Base-by-base conservation (phyloP, 768 basidiomycete species). In the Galerina sulciceps region DNA sequence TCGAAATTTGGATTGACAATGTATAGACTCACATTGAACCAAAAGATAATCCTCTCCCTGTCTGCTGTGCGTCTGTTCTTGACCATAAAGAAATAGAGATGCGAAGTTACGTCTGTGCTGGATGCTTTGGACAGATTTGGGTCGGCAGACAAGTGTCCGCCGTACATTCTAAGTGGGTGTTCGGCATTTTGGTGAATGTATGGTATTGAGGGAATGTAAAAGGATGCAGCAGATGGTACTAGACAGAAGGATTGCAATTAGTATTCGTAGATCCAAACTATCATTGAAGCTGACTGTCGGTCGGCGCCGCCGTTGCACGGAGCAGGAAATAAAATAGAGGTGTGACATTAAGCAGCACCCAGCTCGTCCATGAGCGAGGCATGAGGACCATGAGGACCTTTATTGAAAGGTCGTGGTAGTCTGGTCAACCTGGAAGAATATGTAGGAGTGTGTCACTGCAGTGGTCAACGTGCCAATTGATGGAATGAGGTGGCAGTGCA, bases 61-160 rank as follows among this genome's bases (percentile, higher is more conserved):
- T 99, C 96, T n/a, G 95, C 94, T 17, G 80, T 80, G 60, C 93
- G 83, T 53, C 94, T 81, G 47, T 94, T 93, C 73, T 95, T 93
- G 40, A 94, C 79, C 75, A 99, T 81, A 57, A 96, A 86, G 71
- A 98, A 99, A 79, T 85, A 96, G 10, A 95, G 70, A 69, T 96
- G 93, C 0, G 93, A 80, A 8, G 86, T 86, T 35, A 91, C 80
- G 56, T 87, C 83, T n/a, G 82, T 86, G 23, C 73, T 67, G 4
- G 81, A 71, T 10, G 81, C 79, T n/a, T 71, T 74, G 10, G 79
- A 62, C 18, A 77, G 79, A 72, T 84, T 76, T 8, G 89, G 89
- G 75, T 91, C 93, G 1, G 93, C 88, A n/a, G 88, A 76, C 37
- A 96, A 76, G 73, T 95, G 93, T 2, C 94, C 94, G 10, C 91